Evolutionary conservation across 2,329 filamentous ascomycete species (phyloP), one percentile per base, ranked within the genome.

Genomic region (Hymenoscyphus fraxineus): DNA sequence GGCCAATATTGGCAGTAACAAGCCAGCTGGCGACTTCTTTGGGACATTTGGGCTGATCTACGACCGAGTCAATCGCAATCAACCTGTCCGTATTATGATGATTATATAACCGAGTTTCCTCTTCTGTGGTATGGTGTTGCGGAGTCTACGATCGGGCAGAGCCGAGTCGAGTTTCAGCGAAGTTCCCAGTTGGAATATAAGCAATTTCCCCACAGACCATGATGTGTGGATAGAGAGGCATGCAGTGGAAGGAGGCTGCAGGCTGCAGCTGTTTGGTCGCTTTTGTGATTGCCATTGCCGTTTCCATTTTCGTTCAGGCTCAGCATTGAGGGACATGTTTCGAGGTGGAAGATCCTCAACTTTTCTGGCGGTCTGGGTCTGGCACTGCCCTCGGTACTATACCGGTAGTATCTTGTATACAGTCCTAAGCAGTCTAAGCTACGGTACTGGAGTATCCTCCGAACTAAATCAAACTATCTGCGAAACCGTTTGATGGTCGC

Each of bases 1-100:
- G 40, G 64, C 41, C 32, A 68, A 67, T 66, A 63, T 69, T 70
- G 66, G 66, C 64, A 56, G 61, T 61, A 40, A 60, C 27, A 51
- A 27, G 41, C 57, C 59, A 61, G 54, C 44, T 59, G n/a, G 16
- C 40, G 54, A 55, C 58, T 19, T 22, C 41, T 57, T 57, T 57
- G 51, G 62, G 58, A 47, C 27, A 15, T n/a, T 35, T 32, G 57
- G 62, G 62, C 44, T 62, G 60, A 62, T 62, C 51, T 62, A 27
- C 27, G 27, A 27, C 27, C 27, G 3, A 62, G 60, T 56, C 32
- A 40, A 62, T 58, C 61, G 39, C 39, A 38, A 62, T 62, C 7
- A 16, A 57, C 32, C 55, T 13, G 55, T 35, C 22, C 9, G 27
- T 22, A 16, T 16, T 16, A 3, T 16, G 39, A 15, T 38, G 40